phyloP scores from a whole-genome alignment of 768 basidiomycete species.

The Coprinopsis strossmayeri region DNA sequence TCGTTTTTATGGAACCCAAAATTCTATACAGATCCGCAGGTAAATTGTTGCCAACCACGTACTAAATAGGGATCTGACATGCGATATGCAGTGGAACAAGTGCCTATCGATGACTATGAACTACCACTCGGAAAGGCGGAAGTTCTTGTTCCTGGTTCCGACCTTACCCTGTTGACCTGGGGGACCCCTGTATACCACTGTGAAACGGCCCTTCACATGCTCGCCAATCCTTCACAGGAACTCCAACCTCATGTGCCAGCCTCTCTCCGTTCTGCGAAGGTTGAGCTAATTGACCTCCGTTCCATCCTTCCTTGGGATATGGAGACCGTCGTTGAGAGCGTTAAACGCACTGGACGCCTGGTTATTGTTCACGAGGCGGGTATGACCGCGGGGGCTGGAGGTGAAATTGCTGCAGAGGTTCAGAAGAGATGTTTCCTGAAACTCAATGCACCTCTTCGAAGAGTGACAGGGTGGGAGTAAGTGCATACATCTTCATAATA shows the following conservation, averaged over 20 bases:
- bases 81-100: conserved; percentile 68
- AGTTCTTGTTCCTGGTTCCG: conserved; percentile 62
- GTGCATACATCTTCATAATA: conserved; percentile 33
- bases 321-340: conserved; percentile 73
- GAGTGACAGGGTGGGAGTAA: conserved; percentile 93
- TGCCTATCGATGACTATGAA: conserved; percentile 80
- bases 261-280: conserved; percentile 56
- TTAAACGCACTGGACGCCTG: conserved; percentile 76
- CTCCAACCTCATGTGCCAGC: conserved; percentile 61
- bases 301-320: conserved; percentile 90
- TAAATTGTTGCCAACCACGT: conserved; percentile 18
- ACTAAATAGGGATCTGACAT: conserved; percentile 3
- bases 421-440: conserved; percentile 86
- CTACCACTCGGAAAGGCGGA: conserved; percentile 85
- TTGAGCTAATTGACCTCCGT: conserved; percentile 88
- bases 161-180: conserved; percentile 88
- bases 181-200: conserved; percentile 93
- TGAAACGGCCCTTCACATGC: conserved; percentile 73
- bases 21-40: conserved; percentile 87
- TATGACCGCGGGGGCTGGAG: conserved; percentile 80
- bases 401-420: conserved; percentile 87
- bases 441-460: conserved; percentile 79
- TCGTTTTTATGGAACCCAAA: conserved; percentile 94
- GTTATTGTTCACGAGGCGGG: conserved; percentile 93
- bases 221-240: conserved; percentile 57